A percentile compares a stretch with the other conserved stretches of the same genome.
These are phyloP conservation scores for Berberis vulgaris DNA, from an alignment of 164 flowering plant genomes.

Conservation along the genomic window DNA sequence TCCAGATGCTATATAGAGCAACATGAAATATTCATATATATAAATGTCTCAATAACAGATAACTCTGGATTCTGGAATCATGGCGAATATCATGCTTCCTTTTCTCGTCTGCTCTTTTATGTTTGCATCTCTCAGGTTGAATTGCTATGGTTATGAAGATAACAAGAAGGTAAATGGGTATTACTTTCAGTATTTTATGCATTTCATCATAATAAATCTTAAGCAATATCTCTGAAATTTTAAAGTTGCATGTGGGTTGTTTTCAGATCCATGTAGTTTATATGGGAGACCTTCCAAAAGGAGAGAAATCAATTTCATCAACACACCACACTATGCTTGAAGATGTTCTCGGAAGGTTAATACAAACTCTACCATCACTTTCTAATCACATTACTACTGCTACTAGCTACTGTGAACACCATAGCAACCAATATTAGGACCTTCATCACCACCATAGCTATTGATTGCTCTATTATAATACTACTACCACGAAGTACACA, in stretches of 20 bases:
- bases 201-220: neutral
- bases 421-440: too few species aligned
- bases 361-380: neutral
- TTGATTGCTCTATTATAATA: too few species aligned
- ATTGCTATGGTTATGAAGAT: neutral
- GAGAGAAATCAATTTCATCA: conserved; percentile 8
- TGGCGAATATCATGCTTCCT: neutral
- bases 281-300: conserved; percentile 31
- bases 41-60: too few species aligned
- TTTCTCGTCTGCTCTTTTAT: neutral
- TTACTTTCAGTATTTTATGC: neutral
- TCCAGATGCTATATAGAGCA: too few species aligned
- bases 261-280: conserved; percentile 33
- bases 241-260: neutral
- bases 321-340: conserved; percentile 29
- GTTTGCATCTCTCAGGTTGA: neutral
- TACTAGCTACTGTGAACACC: too few species aligned
- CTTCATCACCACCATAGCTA: too few species aligned
- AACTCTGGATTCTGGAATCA: neutral
- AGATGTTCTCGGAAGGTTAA: conserved; percentile 27
- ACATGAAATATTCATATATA: too few species aligned
- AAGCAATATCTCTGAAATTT: neutral
- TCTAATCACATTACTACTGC: too few species aligned
- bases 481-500: too few species aligned
- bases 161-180: neutral